Base-by-base conservation (phyloP, 306 rosid species). In the Vicia faba region DNA sequence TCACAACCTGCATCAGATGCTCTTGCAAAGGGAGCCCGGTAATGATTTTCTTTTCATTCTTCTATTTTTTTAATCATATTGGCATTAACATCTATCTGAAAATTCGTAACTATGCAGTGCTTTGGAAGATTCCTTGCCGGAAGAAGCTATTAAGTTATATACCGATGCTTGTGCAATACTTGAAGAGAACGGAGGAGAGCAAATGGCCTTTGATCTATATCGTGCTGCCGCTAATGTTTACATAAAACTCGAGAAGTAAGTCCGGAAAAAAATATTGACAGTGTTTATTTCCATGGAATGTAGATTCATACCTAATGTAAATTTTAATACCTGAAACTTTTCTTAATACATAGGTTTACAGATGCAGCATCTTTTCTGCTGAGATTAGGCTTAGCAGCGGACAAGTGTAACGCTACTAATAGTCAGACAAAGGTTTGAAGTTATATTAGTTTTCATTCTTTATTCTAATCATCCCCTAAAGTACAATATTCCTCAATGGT, bases 1-100 rank as follows among this genome's bases (percentile, higher is more conserved):
- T 68, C 96, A 14, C 98, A 92, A 53, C 96, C 95, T 74, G 95
- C 98, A 9, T 89, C 98, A 6, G 96, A 89, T 75, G 92, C 98
- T 54, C 88, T 92, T 40, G 95, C 85, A 5, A 92, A 85, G 87
- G 64, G 64, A 14, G 64, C 64, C 35, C 91, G 92, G 95, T 89
- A 83, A 76, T 41, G 31, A 57, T 57, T 18, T 39, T 39, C 0
- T 23, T 44, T 25, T 4, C 43, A 16, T 28, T 28, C 31, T 28
- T 28, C 31, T 28, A 3, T 4, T 28, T 28, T 28, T 28, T 4
- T 28, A 3, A 28, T 3, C 31, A 28, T 1, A 28, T 28, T 1
- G 31, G 31, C 5, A 28, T 28, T 26, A 28, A 28, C 31, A 28
- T 28, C 31, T 28, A 28, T 28, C 5, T 28, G 31, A 28, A 26